phyloP scores from a whole-genome alignment of 345 rosid genomes.

The Eutrema japonicum region DNA sequence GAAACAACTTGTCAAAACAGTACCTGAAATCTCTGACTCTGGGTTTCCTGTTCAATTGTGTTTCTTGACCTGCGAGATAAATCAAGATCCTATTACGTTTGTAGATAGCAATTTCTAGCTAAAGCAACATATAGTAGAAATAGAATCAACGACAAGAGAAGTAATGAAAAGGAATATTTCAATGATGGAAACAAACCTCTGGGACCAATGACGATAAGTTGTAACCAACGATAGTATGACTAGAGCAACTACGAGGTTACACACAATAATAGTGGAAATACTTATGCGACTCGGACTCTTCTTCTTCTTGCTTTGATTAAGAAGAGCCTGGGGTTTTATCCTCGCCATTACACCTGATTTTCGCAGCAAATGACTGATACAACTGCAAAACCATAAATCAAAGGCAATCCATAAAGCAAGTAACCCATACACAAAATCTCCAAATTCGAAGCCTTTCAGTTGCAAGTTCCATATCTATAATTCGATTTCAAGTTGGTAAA shows the following conservation, averaged over 20 bases:
- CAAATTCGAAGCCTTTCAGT: conserved; percentile 4
- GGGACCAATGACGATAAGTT: conserved; percentile 67
- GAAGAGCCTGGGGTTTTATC: conserved; percentile 80
- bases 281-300: conserved; percentile 69
- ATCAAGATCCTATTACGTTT: conserved; percentile 1
- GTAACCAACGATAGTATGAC: conserved; percentile 54
- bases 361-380: neutral
- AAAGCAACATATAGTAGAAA: conserved; percentile 1
- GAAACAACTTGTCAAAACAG: neutral
- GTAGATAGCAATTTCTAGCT: conserved; percentile 10
- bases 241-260: conserved; percentile 56
- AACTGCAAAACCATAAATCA: conserved; percentile 28
- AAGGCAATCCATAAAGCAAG: conserved; percentile 12
- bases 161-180: neutral
- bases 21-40: conserved; percentile 55
- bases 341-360: conserved; percentile 60
- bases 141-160: neutral
- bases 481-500: neutral
- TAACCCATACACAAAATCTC: neutral
- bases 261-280: conserved; percentile 54
- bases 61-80: conserved; percentile 46
- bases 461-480: neutral
- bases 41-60: conserved; percentile 38
- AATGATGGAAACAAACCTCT: conserved; percentile 52
- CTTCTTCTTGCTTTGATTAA: conserved; percentile 85